Base-by-base conservation (phyloP, 2,329 filamentous ascomycete genomes). In the Cladobotryum mycophilum region DNA sequence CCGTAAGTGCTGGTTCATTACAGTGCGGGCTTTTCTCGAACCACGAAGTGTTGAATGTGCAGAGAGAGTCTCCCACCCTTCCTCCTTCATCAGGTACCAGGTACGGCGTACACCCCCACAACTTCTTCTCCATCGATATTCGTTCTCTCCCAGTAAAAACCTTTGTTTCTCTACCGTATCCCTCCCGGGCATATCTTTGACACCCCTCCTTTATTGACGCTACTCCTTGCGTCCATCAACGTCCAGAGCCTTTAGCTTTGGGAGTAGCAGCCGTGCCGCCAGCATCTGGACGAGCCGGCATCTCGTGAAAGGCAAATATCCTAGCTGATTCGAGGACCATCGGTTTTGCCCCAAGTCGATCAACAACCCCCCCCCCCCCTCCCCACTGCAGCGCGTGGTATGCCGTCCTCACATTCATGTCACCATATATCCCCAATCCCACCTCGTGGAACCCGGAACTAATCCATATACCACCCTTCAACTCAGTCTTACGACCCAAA, bases 41-140 rank as follows among this genome's bases (percentile, higher is more conserved):
- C 53, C 51, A 48, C 43, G 47, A 53, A 54, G 54, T 41, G 45
- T 55, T 48, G 47, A 52, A 52, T 43, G 52, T 54, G 48, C 48
- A 51, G 51, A 46, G 40, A 45, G 40, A 43, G 42, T 47, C 48
- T 37, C 43, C 48, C 54, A 49, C 52, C 52, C 52, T 45, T 52
- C 52, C 52, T 49, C 52, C 46, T 52, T 54, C 54, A 52, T 53
- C 45, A 51, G 47, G 54, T 52, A 54, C 52, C 54, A 49, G 48
- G 49, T 54, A 48, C 51, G 51, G 51, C 47, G 46, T 35, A 49
- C 22, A 44, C 48, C 51, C 53, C 52, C 52, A 54, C 48, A 55
- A 46, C 48, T 40, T 41, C 37, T 46, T 40, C 46, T 49, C 50
- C 40, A 50, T 53, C 45, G 42, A 49, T 38, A 45, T 48, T 40